Conservation (phyloP, 192 early-diverging fungal species). For the Endogone sp. region DNA sequence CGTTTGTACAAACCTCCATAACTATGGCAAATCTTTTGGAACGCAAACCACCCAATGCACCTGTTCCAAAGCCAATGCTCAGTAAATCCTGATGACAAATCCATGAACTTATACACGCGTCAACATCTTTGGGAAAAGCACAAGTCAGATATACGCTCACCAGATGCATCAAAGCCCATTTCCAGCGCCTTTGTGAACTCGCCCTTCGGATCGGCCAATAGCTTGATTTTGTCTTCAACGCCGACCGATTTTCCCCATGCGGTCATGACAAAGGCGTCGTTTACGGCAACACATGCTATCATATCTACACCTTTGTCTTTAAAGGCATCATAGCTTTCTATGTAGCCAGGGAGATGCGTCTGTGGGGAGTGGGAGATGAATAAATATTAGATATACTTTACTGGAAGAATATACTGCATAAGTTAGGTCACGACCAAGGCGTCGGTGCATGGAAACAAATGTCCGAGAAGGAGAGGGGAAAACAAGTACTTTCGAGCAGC, state of each 20-base stretch:
- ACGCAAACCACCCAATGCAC: slow-evolving; percentile 45
- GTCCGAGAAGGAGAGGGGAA: no score
- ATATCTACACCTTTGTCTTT: slow-evolving; percentile 47
- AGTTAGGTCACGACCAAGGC: no score
- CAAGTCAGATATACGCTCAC: no score
- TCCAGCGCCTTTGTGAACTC: slow-evolving; percentile 46
- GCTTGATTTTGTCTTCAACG: slow-evolving; percentile 35
- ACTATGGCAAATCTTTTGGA: slow-evolving; percentile 51
- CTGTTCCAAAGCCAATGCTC: no score
- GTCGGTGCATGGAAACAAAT: no score
- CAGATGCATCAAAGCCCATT: slow-evolving; percentile 55
- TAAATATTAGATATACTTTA: no score
- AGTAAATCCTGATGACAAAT: no score
- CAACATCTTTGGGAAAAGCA: no score
- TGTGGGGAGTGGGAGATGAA: slow-evolving; percentile 8
- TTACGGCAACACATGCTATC: slow-evolving; percentile 43
- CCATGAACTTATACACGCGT: no score
- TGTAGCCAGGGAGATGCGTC: slow-evolving; percentile 49
- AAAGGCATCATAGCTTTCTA: slow-evolving; percentile 38
- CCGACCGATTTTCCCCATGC: slow-evolving; percentile 36
- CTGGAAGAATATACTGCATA: no score
- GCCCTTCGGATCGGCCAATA: slow-evolving; percentile 52
- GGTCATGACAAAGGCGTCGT: slow-evolving; percentile 52
- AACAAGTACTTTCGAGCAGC: no score
- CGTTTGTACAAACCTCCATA: slow-evolving; percentile 32